Base-by-base conservation (phyloP, 2,329 filamentous ascomycete genomes). In the Nigrospora sphaerica region DNA sequence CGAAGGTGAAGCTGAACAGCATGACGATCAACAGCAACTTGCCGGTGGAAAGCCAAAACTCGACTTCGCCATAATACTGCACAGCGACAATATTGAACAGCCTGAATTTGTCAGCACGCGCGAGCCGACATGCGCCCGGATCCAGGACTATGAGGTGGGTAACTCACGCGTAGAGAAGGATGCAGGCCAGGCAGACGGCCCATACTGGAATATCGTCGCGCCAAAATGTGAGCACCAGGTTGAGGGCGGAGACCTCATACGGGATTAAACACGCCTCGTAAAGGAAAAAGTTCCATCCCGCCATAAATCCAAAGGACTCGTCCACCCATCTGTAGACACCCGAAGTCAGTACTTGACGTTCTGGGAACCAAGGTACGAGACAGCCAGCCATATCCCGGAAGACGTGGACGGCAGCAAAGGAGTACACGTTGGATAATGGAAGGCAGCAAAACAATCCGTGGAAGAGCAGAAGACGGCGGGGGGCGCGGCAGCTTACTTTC, bases 1-100 rank as follows among this genome's bases (percentile, higher is more conserved):
- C 74, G 58, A 92, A 86, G n/a, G 87, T 90, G 65, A 85, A 90
- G 57, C 73, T 66, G 61, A 88, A 83, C 45, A 88, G 70, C 12
- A 81, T 79, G 49, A 83, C 69, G 54, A 85, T 85, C 40, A 87
- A 71, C 18, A 86, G 62, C 32, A 86, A 72, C 61, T 87, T 86
- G 52, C 81, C 80, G 35, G 65, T 67, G 3, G 77, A 75, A 3
- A 82, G 68, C 75, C 76, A 83, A 56, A 91, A 91, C 58, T 91
- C 86, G 12, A 83, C 78, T 60, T 87, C 83, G 52, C 58, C 61
- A 18, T 57, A 62, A 44, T 60, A 62, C 46, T 61, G 52, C 28
- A 62, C 58, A 10, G 61, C 59, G 32, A 57, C 33, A 11, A 67
- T 54, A 40, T 62, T 64, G 42, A 63, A 60, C 19, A 56, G 13